A percentile compares a stretch with the other conserved stretches of the same genome.
These are phyloP conservation scores for Phytophthora tubulina DNA, from an alignment of 352 stramenopile genomes.

Conservation along the genomic window DNA sequence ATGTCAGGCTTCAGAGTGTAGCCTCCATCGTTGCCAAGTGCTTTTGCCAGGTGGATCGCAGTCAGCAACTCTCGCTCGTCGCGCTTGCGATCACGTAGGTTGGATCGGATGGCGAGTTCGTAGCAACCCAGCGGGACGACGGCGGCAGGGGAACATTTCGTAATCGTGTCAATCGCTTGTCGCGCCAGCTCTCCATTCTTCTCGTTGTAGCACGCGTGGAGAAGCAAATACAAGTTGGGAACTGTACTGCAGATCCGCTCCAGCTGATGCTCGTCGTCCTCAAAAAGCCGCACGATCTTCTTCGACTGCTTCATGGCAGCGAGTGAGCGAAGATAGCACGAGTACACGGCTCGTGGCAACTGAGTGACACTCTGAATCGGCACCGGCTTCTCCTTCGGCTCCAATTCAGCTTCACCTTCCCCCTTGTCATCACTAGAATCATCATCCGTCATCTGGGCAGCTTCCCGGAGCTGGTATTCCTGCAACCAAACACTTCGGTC, in stretches of 20 bases:
- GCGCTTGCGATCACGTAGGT: constrained; percentile 39
- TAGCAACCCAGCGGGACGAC: constrained; percentile 49
- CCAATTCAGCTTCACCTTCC: background rate
- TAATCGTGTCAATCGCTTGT: constrained; percentile 45
- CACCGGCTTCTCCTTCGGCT: background rate
- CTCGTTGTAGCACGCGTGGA: constrained; percentile 43
- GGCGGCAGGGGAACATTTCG: constrained; percentile 26
- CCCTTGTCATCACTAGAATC: background rate
- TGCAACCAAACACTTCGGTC: constrained; percentile 47
- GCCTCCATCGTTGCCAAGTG: constrained; percentile 46
- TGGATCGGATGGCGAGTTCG: constrained; percentile 48
- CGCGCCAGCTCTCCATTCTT: constrained; percentile 45
- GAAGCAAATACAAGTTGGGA: constrained; percentile 40
- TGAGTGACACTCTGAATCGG: constrained; percentile 27
- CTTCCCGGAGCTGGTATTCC: constrained; percentile 36
- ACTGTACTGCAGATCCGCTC: constrained; percentile 39
- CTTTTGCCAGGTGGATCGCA: constrained; percentile 48
- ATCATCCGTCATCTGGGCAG: constrained; percentile 14
- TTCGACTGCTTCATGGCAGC: constrained; percentile 33
- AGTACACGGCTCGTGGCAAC: constrained; percentile 31
- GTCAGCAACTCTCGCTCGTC: constrained; percentile 42
- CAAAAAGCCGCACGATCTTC: constrained; percentile 46
- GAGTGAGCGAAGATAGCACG: constrained; percentile 44
- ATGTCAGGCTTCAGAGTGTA: constrained; percentile 53
- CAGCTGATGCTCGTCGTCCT: constrained; percentile 33